Evolutionary conservation across 148 eudicot genomes (phyloP), one percentile per base, ranked within the genome.

Genomic region (Spergularia bocconei): DNA sequence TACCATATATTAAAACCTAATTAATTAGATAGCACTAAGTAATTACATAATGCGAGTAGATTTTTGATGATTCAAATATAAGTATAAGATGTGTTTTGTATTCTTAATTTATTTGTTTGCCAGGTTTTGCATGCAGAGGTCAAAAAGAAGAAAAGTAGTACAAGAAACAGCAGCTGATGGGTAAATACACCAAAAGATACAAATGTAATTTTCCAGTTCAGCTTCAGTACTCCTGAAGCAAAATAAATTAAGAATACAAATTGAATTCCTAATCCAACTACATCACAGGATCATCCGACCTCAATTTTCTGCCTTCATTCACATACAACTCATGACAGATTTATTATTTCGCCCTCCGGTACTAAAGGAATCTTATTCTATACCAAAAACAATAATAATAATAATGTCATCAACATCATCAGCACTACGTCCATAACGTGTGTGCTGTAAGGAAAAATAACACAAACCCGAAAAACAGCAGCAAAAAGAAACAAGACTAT

Each of bases 211-310:
- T 66, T 29, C 38, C 17, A 62, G 54, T 53, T 66, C 69, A 61
- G 72, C 74, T 50, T 68, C 73, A 41, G 20, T 14, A 51, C 44
- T 63, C 29, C 20, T 41, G 29, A 74, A 20, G 25, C 69, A 65
- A 68, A 61, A 75, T 80, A 75, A 80, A 75, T 64, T 63, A 80
- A 54, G 56, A 75, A 80, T 71, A 75, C 79, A 80, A 70, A 55
- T 59, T 72, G 72, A 51, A 76, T 21, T 72, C 61, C 75, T 65
- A 75, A 52, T 65, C 59, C 79, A 65, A 70, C 48, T 56, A 55
- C 36, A 78, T 71, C 65, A 74, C 57, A 53, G 15, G 25, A 58
- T 58, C 56, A 36, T 20, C 74, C 23, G 36, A 66, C 63, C 73
- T 14, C 73, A 78, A 74, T 63, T 63, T 20, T 58, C 54, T 60